Conservation (phyloP, 805 yeast genomes). For the Tetrapisispora namnaoensis region DNA sequence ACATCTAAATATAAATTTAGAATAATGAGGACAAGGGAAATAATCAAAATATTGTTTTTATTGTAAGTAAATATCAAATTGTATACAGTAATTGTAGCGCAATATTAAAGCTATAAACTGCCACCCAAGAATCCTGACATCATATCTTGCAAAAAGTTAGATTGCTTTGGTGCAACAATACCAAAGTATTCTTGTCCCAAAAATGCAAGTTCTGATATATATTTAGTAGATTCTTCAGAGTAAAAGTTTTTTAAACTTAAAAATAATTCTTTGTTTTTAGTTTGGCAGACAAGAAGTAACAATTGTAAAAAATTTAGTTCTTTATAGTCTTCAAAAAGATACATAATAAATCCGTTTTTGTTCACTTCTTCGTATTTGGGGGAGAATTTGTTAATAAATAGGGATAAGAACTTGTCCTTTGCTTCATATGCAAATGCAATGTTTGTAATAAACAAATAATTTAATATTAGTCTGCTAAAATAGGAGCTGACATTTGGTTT, state of each 20-base stretch:
- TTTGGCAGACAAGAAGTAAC: constrained; percentile 49
- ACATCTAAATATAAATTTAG: neutral
- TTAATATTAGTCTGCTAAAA: constrained; percentile 55
- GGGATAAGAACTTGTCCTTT: constrained; percentile 29
- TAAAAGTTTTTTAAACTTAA: constrained; percentile 45
- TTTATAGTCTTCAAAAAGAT: constrained; percentile 33
- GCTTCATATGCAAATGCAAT: constrained; percentile 46
- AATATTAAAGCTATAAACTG: neutral
- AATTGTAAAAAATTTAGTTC: constrained; percentile 63
- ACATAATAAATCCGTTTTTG: constrained; percentile 28
- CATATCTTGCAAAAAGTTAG: constrained; percentile 56
- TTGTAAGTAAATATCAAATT: neutral
- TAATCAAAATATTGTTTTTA: neutral
- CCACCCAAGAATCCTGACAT: constrained; percentile 63
- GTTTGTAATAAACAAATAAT: constrained; percentile 62
- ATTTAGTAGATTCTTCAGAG: constrained; percentile 20
- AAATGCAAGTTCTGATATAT: constrained; percentile 37
- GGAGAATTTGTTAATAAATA: constrained; percentile 20
- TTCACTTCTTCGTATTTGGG: constrained; percentile 21
- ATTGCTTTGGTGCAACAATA: constrained; percentile 42
- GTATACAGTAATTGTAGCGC: neutral
- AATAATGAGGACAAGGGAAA: neutral
- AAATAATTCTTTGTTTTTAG: constrained; percentile 43
- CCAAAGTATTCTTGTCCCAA: constrained; percentile 58
- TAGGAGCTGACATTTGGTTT: constrained; percentile 26